Evolutionary conservation across 2,329 filamentous ascomycete species (phyloP).

Genomic region (Pyrenophora tritici-repentis): DNA sequence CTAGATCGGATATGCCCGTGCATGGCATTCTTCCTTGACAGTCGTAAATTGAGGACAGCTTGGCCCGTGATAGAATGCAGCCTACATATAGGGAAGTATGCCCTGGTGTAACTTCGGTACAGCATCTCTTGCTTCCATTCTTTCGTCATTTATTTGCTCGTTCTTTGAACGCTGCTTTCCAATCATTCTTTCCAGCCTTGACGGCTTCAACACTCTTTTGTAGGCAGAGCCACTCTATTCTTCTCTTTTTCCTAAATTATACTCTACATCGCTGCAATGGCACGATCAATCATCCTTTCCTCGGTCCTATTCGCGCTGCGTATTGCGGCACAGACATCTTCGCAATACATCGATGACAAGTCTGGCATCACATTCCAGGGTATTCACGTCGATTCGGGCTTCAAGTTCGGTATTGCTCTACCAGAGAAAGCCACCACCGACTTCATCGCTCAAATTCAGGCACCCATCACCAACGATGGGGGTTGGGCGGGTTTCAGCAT

Average conservation of each 20-base stretch:
- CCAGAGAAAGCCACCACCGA: slow-evolving; percentile 57
- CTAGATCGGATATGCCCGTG: slow-evolving; percentile 7
- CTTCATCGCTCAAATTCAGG: slow-evolving; percentile 59
- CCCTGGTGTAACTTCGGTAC: neutral
- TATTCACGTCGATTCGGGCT: slow-evolving; percentile 47
- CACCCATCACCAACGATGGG: slow-evolving; percentile 50
- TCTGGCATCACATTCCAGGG: slow-evolving; percentile 44
- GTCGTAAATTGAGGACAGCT: slow-evolving; percentile 26
- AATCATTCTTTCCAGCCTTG: slow-evolving; percentile 38
- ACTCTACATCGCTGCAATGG: slow-evolving; percentile 25
- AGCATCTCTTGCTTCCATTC: slow-evolving; percentile 19
- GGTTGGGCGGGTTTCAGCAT: slow-evolving; percentile 60
- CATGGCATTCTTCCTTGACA: slow-evolving; percentile 14
- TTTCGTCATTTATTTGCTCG: slow-evolving; percentile 16
- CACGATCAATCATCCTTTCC: slow-evolving; percentile 35
- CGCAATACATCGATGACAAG: slow-evolving; percentile 38
- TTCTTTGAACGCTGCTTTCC: slow-evolving; percentile 22
- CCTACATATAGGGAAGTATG: slow-evolving; percentile 21
- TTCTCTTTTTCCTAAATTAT: slow-evolving; percentile 8
- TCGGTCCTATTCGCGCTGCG: slow-evolving; percentile 32
- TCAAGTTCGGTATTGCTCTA: slow-evolving; percentile 57
- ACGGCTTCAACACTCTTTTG: slow-evolving; percentile 36
- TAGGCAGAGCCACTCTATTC: slow-evolving; percentile 33
- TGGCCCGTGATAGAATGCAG: slow-evolving; percentile 18
- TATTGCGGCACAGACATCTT: slow-evolving; percentile 32